A percentile compares a stretch with the other conserved stretches of the same genome.
Conservation (phyloP, 2,329 filamentous ascomycete genomes). For the Fusarium falciforme region DNA sequence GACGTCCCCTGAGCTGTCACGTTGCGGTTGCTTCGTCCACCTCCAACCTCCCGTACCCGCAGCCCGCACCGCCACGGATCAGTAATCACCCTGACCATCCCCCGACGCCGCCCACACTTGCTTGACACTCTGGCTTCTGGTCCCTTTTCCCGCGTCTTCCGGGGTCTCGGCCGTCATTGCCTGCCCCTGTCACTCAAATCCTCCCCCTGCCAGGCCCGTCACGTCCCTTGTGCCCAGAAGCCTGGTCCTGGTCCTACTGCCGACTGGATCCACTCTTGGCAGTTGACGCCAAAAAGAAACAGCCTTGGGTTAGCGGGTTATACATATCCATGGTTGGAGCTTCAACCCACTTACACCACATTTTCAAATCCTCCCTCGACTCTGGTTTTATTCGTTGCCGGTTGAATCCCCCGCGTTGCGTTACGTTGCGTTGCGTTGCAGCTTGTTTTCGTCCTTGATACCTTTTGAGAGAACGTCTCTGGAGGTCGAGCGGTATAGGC, state of each 20-base stretch:
- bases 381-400: neutral
- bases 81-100: constrained; percentile 26
- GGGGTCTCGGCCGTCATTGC: constrained; percentile 12
- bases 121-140: constrained; percentile 1
- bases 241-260: constrained; percentile 8
- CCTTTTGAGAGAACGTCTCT: neutral
- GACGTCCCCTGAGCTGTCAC: neutral
- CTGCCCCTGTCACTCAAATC: constrained; percentile 16
- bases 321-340: constrained; percentile 28
- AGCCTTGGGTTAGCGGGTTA: constrained; percentile 24
- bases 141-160: constrained; percentile 6
- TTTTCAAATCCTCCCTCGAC: constrained; percentile 10
- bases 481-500: constrained; percentile 28
- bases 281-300: constrained; percentile 30
- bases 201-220: neutral
- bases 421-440: neutral
- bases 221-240: constrained; percentile 1
- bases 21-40: constrained; percentile 5
- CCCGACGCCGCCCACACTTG: constrained; percentile 2
- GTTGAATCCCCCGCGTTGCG: neutral
- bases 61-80: constrained; percentile 22
- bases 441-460: constrained; percentile 1
- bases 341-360: constrained; percentile 30
- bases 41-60: constrained; percentile 16
- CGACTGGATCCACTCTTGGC: constrained; percentile 25